Evolutionary conservation across 1,139 yeast genomes (phyloP), one percentile per base, ranked within the genome.

Genomic region (Pichia sp.): DNA sequence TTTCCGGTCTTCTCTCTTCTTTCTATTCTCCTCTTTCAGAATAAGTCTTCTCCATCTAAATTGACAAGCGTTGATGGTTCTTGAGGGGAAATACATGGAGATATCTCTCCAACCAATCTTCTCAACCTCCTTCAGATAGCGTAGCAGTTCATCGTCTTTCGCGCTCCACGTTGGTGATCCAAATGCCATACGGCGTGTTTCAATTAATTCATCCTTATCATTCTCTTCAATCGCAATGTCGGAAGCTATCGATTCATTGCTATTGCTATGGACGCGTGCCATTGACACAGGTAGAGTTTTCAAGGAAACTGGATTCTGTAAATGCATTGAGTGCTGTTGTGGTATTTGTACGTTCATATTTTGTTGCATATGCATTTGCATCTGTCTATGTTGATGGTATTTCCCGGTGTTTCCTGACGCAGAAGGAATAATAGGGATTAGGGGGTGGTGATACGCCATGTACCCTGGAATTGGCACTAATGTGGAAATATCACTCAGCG

Each of bases 41-140:
- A 46, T 48, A 2, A 51, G 31, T 39, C 88, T 59, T 58, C 88
- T 69, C 88, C 88, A 80, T 51, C 88, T 66, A 51, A 80, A 80
- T 56, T 80, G 88, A 47, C 87, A 80, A 3, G 87, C 87, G 51
- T 80, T 80, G 25, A 86, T 83, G 1, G 87, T 79, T 55, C 88
- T 62, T 52, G 74, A 73, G 33, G 66, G 67, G 56, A 80, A 80
- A 52, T 78, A 74, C 40, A 72, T 64, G 8, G 86, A 77, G 33
- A 80, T 79, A 47, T 79, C 86, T 55, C 78, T 78, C 88, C 88
- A 80, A 0, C 87, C 87, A 41, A 80, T 61, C 50, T 77, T 77
- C 52, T 74, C 79, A 38, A 68, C 71, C 54, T 79, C 87, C 52
- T 79, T 80, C 49, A 80, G 62, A 51, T 77, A 81, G 64, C 82